Base-by-base conservation (phyloP, 2,329 filamentous ascomycete species). In the Penicillium sp. region DNA sequence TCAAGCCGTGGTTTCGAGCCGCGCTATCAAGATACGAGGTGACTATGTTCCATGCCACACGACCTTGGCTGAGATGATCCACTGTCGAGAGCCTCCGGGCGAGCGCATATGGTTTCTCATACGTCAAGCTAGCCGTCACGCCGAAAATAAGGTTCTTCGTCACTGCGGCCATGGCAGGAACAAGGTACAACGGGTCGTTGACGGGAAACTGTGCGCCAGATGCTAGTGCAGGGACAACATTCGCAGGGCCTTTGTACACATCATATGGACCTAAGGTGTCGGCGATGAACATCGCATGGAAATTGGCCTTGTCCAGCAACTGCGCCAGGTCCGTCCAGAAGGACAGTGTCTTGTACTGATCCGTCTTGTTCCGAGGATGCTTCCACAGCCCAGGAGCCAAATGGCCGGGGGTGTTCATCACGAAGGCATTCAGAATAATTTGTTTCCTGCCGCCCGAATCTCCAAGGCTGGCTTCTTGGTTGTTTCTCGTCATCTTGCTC, bases 61-160 rank as follows among this genome's bases (percentile, higher is more conserved):
- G 64, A 0, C 74, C 73, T 20, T 63, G 57, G 23, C 67, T 74
- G 8, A 77, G 54, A 39, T 77, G 73, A 39, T 77, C 74, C 4
- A 77, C 55, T 0, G 71, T 74, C 1, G 74, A 73, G 36, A 77
- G 74, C 4, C 72, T 69, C 0, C 73, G 66, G 0, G 74, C 74
- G 8, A 76, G 64, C 23, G 75, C 71, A 32, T 74, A 76, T 2
- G 74, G 72, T 39, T 72, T 65, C 18, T 77, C 73, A 30, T 75
- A 76, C 0, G 74, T 77, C 0, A 72, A 74, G 0, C 70, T 73
- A 0, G 74, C 74, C 0, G 74, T 77, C 2, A 73, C 70, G 0
- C 70, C 74, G 1, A 77, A 70, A 0, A 70, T 63, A 37, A 74
- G 50, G 15, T 63, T 64, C 42, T 68, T 63, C 1, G 71, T 70